Evolutionary conservation across 768 basidiomycete genomes (phyloP).

Genomic region (Panaeolus papilionaceus): DNA sequence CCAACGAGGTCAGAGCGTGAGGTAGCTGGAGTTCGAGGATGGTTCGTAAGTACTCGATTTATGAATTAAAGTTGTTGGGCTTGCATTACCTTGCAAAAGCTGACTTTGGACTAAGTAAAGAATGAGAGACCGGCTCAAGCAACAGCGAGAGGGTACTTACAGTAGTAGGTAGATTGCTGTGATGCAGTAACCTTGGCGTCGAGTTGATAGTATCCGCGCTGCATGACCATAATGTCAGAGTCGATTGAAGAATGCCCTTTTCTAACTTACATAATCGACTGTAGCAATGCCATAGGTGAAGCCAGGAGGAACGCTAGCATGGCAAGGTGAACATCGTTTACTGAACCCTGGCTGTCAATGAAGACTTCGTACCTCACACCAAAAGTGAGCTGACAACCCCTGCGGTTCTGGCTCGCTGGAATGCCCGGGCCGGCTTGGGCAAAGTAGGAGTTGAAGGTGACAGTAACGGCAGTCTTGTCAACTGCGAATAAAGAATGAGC

Average conservation of each 20-base stretch:
- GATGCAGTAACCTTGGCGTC: constrained; percentile 30
- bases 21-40: constrained; percentile 18
- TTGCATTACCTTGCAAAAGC: constrained; percentile 27
- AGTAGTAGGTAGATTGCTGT: constrained; percentile 34
- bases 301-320: constrained; percentile 26
- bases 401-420: constrained; percentile 29
- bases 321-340: neutral
- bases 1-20: constrained; percentile 30
- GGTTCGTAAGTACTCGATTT: neutral
- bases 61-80: neutral
- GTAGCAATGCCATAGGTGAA: constrained; percentile 34
- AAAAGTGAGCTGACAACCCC: constrained; percentile 31
- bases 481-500: neutral
- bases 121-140: neutral
- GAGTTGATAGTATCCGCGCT: constrained; percentile 35
- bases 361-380: constrained; percentile 26
- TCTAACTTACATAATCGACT: constrained; percentile 29
- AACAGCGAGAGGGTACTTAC: constrained; percentile 18
- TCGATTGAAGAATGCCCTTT: neutral
- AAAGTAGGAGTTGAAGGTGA: constrained; percentile 31
- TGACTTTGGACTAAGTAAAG: constrained; percentile 30
- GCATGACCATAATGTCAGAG: neutral
- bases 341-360: neutral
- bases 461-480: constrained; percentile 29
- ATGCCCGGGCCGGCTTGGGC: constrained; percentile 33